Conservation (phyloP, 2,329 filamentous ascomycete species). For the Orbilia blumenaviensis region DNA sequence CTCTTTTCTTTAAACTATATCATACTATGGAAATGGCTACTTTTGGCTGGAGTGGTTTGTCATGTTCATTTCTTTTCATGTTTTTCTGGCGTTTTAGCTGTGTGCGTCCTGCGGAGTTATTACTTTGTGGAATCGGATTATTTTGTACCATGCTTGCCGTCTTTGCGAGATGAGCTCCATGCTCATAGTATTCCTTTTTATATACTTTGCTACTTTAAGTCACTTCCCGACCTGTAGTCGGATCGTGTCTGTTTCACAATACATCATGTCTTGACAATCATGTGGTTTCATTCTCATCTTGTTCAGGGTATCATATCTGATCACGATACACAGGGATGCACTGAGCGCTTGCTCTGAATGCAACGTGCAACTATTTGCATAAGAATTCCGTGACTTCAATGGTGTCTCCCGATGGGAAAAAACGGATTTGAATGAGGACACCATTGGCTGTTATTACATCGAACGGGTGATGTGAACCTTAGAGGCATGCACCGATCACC, state of each 20-base stretch:
- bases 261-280: constrained; percentile 14
- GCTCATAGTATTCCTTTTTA: constrained; percentile 40
- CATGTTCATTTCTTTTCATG: not conserved
- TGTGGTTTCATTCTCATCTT: constrained; percentile 19
- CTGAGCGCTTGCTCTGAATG: not conserved
- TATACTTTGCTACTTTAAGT: not conserved
- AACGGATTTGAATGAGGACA: not conserved
- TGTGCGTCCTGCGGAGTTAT: constrained; percentile 35
- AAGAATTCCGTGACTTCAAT: not conserved
- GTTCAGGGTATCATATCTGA: constrained; percentile 36
- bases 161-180: constrained; percentile 48
- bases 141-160: not conserved
- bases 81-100: constrained; percentile 30
- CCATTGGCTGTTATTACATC: not conserved
- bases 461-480: not conserved
- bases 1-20: constrained; percentile 30
- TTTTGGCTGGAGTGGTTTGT: constrained; percentile 42
- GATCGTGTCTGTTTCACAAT: constrained; percentile 35
- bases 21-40: constrained; percentile 29
- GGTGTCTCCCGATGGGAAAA: not conserved
- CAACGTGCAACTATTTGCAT: not conserved
- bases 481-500: not conserved
- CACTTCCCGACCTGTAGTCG: constrained; percentile 28
- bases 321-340: constrained; percentile 29
- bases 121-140: constrained; percentile 10